Percentiles rank a stretch among this genome's conserved stretches.
Evolutionary conservation across 2,329 filamentous ascomycete genomes (phyloP).

Genomic region (Fonsecaea multimorphosa): DNA sequence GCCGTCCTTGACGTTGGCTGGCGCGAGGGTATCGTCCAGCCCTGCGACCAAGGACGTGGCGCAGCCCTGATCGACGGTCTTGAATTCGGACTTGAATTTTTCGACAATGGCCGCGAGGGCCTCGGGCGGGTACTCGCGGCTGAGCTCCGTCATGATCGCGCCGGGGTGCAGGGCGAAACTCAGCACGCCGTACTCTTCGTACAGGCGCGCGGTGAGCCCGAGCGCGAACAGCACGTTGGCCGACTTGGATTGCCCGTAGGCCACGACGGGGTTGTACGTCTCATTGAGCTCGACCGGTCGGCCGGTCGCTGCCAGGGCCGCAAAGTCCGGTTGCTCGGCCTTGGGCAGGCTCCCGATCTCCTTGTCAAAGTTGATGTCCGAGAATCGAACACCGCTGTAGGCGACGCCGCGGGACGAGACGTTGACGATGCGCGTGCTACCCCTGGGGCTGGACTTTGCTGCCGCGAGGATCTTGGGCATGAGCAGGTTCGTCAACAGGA

Average conservation of each 20-base stretch:
- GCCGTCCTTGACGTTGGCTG: conserved; percentile 3
- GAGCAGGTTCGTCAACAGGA: conserved; percentile 51
- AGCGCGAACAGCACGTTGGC: conserved; percentile 56
- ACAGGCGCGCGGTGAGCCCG: conserved; percentile 43
- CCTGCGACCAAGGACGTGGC: conserved; percentile 12
- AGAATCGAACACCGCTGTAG: conserved; percentile 40
- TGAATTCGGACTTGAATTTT: conserved; percentile 3
- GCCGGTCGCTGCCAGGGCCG: background rate
- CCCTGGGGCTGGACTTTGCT: conserved; percentile 30
- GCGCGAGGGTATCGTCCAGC: conserved; percentile 9
- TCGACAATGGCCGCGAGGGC: conserved; percentile 15
- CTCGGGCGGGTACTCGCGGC: conserved; percentile 39
- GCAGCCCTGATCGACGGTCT: conserved; percentile 8
- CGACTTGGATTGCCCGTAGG: conserved; percentile 56
- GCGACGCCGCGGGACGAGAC: conserved; percentile 33
- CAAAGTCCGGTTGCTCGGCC: conserved; percentile 26
- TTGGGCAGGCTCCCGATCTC: conserved; percentile 33
- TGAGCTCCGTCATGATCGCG: conserved; percentile 27
- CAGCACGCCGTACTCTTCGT: conserved; percentile 43
- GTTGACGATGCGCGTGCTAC: conserved; percentile 42
- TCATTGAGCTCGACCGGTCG: conserved; percentile 6
- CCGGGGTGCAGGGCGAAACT: conserved; percentile 53
- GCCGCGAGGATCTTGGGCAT: conserved; percentile 45
- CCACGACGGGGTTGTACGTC: conserved; percentile 45
- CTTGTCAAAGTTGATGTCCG: conserved; percentile 45